Percentiles rank a stretch among this genome's conserved stretches.
phyloP scores from a whole-genome alignment of 768 basidiomycete species.

The Trametes coccinea region DNA sequence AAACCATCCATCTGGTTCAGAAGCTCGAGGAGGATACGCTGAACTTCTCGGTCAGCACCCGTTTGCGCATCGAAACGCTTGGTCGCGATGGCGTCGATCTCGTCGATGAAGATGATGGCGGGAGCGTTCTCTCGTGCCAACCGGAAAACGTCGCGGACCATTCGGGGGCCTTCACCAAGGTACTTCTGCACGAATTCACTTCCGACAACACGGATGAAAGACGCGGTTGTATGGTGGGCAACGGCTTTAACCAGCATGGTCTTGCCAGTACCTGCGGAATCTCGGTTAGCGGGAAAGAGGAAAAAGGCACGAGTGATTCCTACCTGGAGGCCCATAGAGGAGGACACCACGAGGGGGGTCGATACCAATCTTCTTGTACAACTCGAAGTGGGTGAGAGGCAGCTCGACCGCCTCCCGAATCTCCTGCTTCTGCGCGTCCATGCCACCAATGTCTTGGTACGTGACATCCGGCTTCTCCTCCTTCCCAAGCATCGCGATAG shows the following conservation, averaged over 20 bases:
- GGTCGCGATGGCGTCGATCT: constrained; percentile 97
- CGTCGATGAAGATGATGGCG: constrained; percentile 99
- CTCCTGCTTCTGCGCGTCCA: constrained; percentile 98
- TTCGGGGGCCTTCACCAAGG: constrained; percentile 97
- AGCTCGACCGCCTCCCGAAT: constrained; percentile 98
- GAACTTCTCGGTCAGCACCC: constrained; percentile 97
- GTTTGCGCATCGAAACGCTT: constrained; percentile 99
- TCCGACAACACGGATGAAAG: constrained; percentile 97
- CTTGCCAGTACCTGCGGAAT: constrained; percentile 82
- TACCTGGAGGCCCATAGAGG: constrained; percentile 95
- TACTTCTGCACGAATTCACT: constrained; percentile 99
- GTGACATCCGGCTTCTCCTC: constrained; percentile 95
- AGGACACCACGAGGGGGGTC: constrained; percentile 97
- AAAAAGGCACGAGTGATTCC: too few relatives aligned
- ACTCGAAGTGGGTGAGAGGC: constrained; percentile 93
- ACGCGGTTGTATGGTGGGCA: constrained; percentile 93
- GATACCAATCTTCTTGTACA: constrained; percentile 99
- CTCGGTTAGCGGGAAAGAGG: neutral
- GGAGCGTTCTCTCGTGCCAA: constrained; percentile 96
- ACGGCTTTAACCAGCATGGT: constrained; percentile 99
- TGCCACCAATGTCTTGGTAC: constrained; percentile 94
- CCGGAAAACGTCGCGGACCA: constrained; percentile 99
- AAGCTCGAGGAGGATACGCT: constrained; percentile 94
- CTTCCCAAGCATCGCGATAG: constrained; percentile 90
- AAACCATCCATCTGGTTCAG: constrained; percentile 99